Conservation (phyloP, 495 filamentous ascomycete genomes). For the Penicillium macrosclerotiorum region DNA sequence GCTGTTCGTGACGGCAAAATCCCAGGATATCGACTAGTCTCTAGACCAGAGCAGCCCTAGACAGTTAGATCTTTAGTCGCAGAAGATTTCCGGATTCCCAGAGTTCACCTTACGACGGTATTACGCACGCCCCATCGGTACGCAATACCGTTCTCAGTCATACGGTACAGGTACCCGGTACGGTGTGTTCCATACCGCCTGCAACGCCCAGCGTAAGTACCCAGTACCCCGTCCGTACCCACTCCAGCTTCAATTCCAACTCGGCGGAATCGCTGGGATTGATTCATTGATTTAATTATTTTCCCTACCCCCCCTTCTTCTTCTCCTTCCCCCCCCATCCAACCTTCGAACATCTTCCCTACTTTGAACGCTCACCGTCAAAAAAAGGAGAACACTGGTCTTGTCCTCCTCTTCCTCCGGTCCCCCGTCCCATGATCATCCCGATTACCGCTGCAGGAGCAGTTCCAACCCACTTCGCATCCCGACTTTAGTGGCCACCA, state of each 20-base stretch:
- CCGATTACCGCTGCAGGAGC: constrained; percentile 13
- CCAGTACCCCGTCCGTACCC: constrained; percentile 12
- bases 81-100: too few relatives aligned
- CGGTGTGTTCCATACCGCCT: neutral
- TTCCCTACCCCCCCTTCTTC: constrained; percentile 11
- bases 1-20: too few relatives aligned
- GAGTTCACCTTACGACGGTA: neutral
- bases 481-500: constrained; percentile 30
- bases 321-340: constrained; percentile 2
- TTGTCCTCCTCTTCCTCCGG: constrained; percentile 16
- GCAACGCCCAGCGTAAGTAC: neutral
- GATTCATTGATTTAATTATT: constrained; percentile 33
- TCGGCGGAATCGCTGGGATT: constrained; percentile 20
- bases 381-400: constrained; percentile 30
- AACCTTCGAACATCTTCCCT: neutral
- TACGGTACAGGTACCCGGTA: constrained; percentile 10
- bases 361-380: neutral
- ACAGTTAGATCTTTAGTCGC: too few relatives aligned
- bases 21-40: too few relatives aligned
- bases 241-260: constrained; percentile 31
- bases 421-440: constrained; percentile 31
- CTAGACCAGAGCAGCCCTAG: too few relatives aligned
- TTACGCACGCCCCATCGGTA: neutral
- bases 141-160: neutral
- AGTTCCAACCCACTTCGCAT: constrained; percentile 26